These are phyloP conservation scores for Dendrostoma leiphaemia DNA, from an alignment of 2,329 filamentous ascomycete genomes.

Conservation along the genomic window DNA sequence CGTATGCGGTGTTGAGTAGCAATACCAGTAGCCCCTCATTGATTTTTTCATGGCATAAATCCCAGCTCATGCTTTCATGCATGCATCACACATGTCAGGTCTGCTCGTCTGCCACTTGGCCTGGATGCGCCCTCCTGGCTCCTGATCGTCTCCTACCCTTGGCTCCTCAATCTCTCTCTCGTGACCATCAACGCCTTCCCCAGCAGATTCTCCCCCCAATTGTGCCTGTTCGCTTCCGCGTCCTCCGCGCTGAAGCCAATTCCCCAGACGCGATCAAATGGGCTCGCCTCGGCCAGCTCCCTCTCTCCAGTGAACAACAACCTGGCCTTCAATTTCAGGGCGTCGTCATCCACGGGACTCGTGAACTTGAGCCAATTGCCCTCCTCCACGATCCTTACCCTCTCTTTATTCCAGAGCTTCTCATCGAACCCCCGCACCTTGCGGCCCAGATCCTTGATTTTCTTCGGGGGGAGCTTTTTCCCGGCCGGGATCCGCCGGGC, in stretches of 20 bases:
- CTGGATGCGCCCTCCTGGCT: conserved; percentile 23
- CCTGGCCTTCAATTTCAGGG: conserved; percentile 40
- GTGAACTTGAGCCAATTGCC: conserved; percentile 62
- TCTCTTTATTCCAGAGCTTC: conserved; percentile 48
- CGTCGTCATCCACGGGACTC: conserved; percentile 27
- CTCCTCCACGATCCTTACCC: conserved; percentile 53
- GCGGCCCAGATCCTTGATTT: conserved; percentile 55
- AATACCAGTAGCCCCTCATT: too few species aligned
- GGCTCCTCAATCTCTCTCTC: conserved; percentile 48
- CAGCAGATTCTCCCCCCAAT: conserved; percentile 65
- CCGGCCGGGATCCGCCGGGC: conserved; percentile 49
- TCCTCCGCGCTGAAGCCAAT: conserved; percentile 55
- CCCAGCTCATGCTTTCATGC: too few species aligned
- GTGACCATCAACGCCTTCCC: conserved; percentile 61
- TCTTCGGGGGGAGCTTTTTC: conserved; percentile 34
- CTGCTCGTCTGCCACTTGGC: too few species aligned
- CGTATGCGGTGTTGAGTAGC: too few species aligned
- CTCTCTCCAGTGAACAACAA: conserved; percentile 58
- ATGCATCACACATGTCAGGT: too few species aligned
- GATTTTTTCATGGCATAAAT: too few species aligned
- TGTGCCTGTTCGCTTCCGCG: conserved; percentile 43
- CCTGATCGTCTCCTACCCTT: too few species aligned
- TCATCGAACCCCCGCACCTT: conserved; percentile 51
- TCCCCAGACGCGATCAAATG: conserved; percentile 64
- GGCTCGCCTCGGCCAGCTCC: conserved; percentile 61